Base-by-base conservation (phyloP, 257 asterid genomes). In the Solanum piurae region DNA sequence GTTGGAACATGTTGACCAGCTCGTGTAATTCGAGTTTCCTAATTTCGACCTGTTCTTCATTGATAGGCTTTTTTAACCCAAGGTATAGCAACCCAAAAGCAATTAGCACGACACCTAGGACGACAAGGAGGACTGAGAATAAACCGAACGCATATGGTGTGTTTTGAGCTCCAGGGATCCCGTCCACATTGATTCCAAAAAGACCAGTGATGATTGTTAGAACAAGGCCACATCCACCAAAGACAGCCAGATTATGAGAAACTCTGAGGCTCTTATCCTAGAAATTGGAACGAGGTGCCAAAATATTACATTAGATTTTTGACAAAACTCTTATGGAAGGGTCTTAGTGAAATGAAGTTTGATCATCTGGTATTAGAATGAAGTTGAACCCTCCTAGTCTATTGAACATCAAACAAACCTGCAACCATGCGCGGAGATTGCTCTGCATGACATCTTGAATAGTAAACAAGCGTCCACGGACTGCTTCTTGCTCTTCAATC, bases 381-480 rank as follows among this genome's bases (percentile, higher is more conserved):
- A 40, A 76, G 36, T 13, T 42, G 83, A 76, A 40, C 7, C 44
- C 16, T 38, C 34, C 16, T 29, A 33, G 77, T 68, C 3, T 3
- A 25, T 76, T 12, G 83, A 21, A 66, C 85, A 64, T 75, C 33
- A 29, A 72, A 88, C 91, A 34, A 83, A 96, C 99, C 99, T 95
- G 99, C 92, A 97, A 89, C 98, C 98, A 95, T 64, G 99, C 98
- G 44, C 99, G 98, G 64, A 92, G 74, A 31, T 95, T 93, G 93
- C 98, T 97, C 94, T 97, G 99, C 99, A 97, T 97, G 90, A 97
- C 99, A 87, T 97, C 99, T 89, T 97, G 99, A 83, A 97, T 94
- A 91, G 99, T 97, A 88, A 97, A 97, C 87, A 95, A 89, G 88
- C 98, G 98, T 68, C 93, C 98, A 74, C 99, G 98, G 86, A 93